phyloP scores from a whole-genome alignment of 305 asterid genomes.

The Fraxinus albicans region DNA sequence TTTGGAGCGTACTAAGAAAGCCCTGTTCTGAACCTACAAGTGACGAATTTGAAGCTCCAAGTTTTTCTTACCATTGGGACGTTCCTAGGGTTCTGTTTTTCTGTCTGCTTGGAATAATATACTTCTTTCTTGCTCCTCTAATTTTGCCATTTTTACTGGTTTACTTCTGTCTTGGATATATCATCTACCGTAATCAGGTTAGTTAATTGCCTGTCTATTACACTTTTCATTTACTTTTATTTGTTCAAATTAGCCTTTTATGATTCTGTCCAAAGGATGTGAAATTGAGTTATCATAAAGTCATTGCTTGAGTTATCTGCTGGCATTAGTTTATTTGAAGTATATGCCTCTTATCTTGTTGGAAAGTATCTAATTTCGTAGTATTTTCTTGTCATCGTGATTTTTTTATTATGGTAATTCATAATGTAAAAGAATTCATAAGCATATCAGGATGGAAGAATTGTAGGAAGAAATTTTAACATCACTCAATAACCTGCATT shows the following conservation, averaged over 20 bases:
- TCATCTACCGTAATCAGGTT: slow-evolving; percentile 93
- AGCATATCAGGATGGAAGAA: not conserved
- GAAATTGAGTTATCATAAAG: not conserved
- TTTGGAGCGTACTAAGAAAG: slow-evolving; percentile 43
- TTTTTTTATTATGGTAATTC: not conserved
- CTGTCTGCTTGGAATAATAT: slow-evolving; percentile 80
- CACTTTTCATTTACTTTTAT: not conserved
- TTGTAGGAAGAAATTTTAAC: not conserved
- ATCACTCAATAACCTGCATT: not conserved
- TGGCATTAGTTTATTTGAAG: not conserved
- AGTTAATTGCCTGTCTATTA: slow-evolving; percentile 19
- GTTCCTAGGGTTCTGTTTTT: slow-evolving; percentile 81
- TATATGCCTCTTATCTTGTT: not conserved
- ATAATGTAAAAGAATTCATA: not conserved
- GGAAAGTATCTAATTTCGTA: not conserved
- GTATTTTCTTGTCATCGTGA: not conserved
- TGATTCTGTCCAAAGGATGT: not conserved
- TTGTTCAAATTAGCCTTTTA: not conserved
- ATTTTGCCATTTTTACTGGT: slow-evolving; percentile 84
- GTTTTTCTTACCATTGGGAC: slow-evolving; percentile 77
- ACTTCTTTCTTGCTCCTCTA: slow-evolving; percentile 89
- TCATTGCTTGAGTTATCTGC: not conserved
- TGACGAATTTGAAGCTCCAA: slow-evolving; percentile 64
- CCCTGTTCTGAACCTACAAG: slow-evolving; percentile 40
- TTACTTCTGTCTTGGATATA: slow-evolving; percentile 80